These are phyloP conservation scores for Syzygium grande DNA, from an alignment of 345 rosid genomes.

Conservation along the genomic window DNA sequence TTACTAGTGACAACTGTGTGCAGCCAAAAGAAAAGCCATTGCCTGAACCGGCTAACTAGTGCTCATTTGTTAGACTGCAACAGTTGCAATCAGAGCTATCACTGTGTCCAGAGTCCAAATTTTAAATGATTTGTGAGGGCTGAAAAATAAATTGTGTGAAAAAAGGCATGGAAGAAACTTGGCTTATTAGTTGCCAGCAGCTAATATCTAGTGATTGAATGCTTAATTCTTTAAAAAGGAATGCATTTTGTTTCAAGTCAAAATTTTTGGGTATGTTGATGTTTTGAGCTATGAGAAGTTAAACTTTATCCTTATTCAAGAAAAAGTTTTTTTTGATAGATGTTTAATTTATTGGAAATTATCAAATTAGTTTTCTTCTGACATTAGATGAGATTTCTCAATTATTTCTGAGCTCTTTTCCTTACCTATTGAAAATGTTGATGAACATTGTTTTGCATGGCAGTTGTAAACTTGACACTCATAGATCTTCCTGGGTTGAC, in stretches of 20 bases:
- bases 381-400: background rate
- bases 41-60: background rate
- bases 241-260: background rate
- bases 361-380: background rate
- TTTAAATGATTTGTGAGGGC: background rate
- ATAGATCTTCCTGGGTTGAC: conserved; percentile 99
- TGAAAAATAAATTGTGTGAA: background rate
- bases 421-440: background rate
- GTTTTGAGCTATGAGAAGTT: background rate
- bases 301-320: background rate
- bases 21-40: background rate
- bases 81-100: background rate
- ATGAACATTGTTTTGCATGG: background rate
- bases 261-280: background rate
- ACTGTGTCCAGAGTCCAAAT: background rate
- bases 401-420: background rate
- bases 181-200: background rate
- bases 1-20: background rate
- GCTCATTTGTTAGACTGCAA: background rate
- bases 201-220: background rate
- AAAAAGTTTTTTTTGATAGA: background rate
- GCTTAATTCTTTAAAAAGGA: background rate
- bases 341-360: background rate
- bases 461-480: conserved; percentile 95
- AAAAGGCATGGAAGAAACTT: background rate